phyloP scores from a whole-genome alignment of 306 rosid genomes.

The Sicyos baderoa region DNA sequence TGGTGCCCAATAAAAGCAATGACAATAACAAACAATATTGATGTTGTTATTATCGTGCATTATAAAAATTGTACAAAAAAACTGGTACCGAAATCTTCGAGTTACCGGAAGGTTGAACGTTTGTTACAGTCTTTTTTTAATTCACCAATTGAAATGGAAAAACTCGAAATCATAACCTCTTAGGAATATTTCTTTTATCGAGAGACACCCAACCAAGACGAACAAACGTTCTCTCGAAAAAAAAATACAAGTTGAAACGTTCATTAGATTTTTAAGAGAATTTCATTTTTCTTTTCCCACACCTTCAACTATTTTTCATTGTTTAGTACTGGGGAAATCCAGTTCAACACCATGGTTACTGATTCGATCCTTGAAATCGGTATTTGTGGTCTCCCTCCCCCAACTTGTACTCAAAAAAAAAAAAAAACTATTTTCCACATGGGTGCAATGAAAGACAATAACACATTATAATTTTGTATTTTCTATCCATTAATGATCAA shows the following conservation, averaged over 20 bases:
- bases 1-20: not conserved
- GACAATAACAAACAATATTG: not conserved
- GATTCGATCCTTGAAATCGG: no score
- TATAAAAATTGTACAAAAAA: not conserved
- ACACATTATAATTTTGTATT: not conserved
- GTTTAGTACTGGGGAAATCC: no score
- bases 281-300: not conserved
- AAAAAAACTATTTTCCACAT: no score
- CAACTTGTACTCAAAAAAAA: no score
- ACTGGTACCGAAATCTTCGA: not conserved
- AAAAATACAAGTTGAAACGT: not conserved
- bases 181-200: no score
- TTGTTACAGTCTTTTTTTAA: no score
- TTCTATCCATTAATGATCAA: conserved; percentile 4
- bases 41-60: not conserved
- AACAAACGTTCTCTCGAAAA: not conserved
- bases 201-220: not conserved
- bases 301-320: not conserved
- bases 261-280: not conserved
- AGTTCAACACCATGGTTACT: no score
- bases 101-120: no score
- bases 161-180: no score
- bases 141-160: no score
- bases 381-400: no score
- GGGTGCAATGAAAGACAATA: not conserved